phyloP scores from a whole-genome alignment of 305 asterid genomes.

The Rubia balearica region DNA sequence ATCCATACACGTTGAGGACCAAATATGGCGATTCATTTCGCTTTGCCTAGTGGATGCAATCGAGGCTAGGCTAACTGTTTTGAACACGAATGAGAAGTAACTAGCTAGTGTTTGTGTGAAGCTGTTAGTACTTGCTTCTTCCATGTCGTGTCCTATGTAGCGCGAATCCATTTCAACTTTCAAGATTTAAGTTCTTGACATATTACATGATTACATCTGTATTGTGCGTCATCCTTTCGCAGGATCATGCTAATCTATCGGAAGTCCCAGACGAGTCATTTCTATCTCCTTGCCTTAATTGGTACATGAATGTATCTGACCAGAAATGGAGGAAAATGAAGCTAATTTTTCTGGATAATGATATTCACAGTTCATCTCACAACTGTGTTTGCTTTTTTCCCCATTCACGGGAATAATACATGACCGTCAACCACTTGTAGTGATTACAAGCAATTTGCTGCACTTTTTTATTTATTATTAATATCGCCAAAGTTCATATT shows the following conservation, averaged over 20 bases:
- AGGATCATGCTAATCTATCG: too few species aligned
- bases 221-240: too few species aligned
- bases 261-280: not conserved
- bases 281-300: not conserved
- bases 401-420: conserved; percentile 50
- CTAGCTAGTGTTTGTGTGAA: not conserved
- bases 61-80: not conserved
- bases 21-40: conserved; percentile 56
- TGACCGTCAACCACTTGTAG: conserved; percentile 38
- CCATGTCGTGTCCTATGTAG: too few species aligned
- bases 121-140: not conserved
- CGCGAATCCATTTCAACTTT: not conserved
- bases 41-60: not conserved
- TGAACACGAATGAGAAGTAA: not conserved
- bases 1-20: conserved; percentile 57
- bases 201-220: too few species aligned
- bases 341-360: not conserved
- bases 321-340: not conserved
- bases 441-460: conserved; percentile 3
- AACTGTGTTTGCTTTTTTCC: conserved; percentile 13
- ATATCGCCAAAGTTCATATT: conserved; percentile 6
- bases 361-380: conserved; percentile 2
- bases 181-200: not conserved
- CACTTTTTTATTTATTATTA: conserved; percentile 11
- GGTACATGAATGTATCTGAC: not conserved